These are phyloP conservation scores for Ophiocytium majus DNA, from an alignment of 352 stramenopile genomes.

Conservation along the genomic window DNA sequence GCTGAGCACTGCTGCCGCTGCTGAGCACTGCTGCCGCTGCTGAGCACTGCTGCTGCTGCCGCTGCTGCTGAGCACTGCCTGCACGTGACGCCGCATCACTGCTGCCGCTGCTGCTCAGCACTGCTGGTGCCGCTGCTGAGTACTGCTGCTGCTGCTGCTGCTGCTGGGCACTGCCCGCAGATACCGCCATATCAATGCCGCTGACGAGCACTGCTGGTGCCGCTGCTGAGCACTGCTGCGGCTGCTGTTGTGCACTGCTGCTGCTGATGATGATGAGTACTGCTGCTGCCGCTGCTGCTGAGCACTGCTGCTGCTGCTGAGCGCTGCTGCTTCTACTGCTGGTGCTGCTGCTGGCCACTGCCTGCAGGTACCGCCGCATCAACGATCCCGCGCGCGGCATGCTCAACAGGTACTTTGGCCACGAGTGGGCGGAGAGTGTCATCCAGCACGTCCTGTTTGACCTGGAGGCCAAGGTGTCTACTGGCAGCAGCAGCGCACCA, in stretches of 20 bases:
- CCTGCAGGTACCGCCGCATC: slow-evolving; percentile 34
- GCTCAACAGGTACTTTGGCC: slow-evolving; percentile 52
- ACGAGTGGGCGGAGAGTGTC: slow-evolving; percentile 43
- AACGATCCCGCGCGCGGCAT: slow-evolving; percentile 57
- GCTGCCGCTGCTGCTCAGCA: background rate
- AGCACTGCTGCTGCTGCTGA: background rate
- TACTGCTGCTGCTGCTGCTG: slow-evolving; percentile 41
- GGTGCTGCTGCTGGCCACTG: slow-evolving; percentile 37
- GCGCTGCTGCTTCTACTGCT: background rate
- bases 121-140: background rate
- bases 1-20: background rate
- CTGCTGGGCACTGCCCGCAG: slow-evolving; percentile 53
- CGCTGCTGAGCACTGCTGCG: background rate
- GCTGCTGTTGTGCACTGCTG: background rate
- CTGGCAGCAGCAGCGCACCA: no score
- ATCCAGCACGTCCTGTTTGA: slow-evolving; percentile 56
- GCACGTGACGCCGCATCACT: slow-evolving; percentile 42
- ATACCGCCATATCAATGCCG: slow-evolving; percentile 29
- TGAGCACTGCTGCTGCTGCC: background rate
- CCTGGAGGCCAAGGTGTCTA: slow-evolving; percentile 4
- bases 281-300: no score
- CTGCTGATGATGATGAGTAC: background rate
- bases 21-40: background rate
- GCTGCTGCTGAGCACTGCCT: slow-evolving; percentile 41
- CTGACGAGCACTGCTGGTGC: background rate